A percentile compares a stretch with the other conserved stretches of the same genome.
These are phyloP conservation scores for Hydnomerulius pinastri DNA, from an alignment of 768 basidiomycete genomes.

Conservation along the genomic window DNA sequence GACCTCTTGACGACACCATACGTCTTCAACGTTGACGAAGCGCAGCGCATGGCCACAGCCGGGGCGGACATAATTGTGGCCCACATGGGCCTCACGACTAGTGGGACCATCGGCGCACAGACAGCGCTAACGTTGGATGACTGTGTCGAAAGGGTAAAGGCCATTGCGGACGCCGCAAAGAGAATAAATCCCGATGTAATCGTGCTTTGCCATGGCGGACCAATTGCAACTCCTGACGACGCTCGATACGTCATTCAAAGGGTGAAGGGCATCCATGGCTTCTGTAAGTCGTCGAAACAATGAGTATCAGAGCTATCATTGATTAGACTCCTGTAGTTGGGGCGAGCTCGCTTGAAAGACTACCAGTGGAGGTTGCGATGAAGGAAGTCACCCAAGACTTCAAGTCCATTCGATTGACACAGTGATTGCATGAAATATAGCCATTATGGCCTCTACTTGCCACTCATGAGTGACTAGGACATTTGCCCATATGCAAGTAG, in stretches of 20 bases:
- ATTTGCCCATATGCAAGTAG: too few species aligned
- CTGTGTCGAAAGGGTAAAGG: slow-evolving; percentile 19
- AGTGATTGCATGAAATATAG: too few species aligned
- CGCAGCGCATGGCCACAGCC: slow-evolving; percentile 23
- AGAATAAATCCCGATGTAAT: slow-evolving; percentile 20
- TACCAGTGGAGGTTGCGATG: slow-evolving; percentile 27
- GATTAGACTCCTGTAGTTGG: slow-evolving; percentile 13
- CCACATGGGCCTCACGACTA: slow-evolving; percentile 33
- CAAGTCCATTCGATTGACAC: slow-evolving; percentile 21
- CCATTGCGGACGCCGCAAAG: slow-evolving; percentile 18
- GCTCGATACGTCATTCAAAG: slow-evolving; percentile 21
- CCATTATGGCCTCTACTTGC: too few species aligned
- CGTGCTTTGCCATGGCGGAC: slow-evolving; percentile 25
- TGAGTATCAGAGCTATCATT: background rate
- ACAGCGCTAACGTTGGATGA: slow-evolving; percentile 24
- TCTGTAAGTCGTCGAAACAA: slow-evolving; percentile 17
- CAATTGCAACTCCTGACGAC: slow-evolving; percentile 27
- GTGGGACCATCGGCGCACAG: slow-evolving; percentile 26
- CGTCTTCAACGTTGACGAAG: slow-evolving; percentile 29
- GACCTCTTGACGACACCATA: slow-evolving; percentile 29
- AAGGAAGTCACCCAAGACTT: slow-evolving; percentile 19
- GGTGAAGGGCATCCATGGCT: slow-evolving; percentile 20
- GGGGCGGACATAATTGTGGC: slow-evolving; percentile 28
- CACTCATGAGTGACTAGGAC: too few species aligned
- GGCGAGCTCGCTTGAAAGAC: slow-evolving; percentile 27